Evolutionary conservation across 1,284 basidiomycete species (phyloP), one percentile per base, ranked within the genome.

Genomic region (Microbotryum silenes-acaulis): DNA sequence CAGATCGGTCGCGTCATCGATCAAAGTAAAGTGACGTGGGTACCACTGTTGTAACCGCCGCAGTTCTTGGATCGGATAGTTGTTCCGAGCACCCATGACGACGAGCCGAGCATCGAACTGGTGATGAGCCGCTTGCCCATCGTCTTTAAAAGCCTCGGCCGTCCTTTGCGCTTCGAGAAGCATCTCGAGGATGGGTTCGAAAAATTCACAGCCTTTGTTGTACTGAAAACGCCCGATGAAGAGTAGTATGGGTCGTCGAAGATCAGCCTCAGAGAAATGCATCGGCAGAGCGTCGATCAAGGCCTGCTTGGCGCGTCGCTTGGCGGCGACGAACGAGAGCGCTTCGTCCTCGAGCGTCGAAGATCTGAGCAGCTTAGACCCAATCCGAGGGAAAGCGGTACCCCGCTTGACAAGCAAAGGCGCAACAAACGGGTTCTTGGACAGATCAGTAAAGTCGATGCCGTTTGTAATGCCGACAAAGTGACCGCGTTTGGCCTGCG

Each of bases 161-260:
- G 37, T 42, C 37, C 37, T 42, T 6, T 42, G 37, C 14, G 37
- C 29, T 50, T 50, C 49, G 18, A 25, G 12, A 21, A 65, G 29
- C 3, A 52, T 16, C n/a, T 57, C 54, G 55, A 65, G 48, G 45
- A 66, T 23, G 4, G 62, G 57, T 33, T 51, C 50, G 42, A 66
- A 56, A 46, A 66, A 61, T n/a, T 64, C 49, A 37, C 64, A 66
- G 23, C 64, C 64, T 25, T 66, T 66, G 59, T 66, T 66, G 62
- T 66, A 64, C 27, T 66, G 64, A 47, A 61, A 66, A 9, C 64
- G 58, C 10, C 64, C 64, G 56, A 66, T 59, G 53, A 66, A 66
- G 48, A 66, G 53, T 52, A 66, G 46, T 55, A 57, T 53, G 20
- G 64, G 64, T 0, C 61, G 51, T 16, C 21, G 12, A 4, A 44